These are phyloP conservation scores for Neurospora tetraspora DNA, from an alignment of 495 filamentous ascomycete species.

Conservation along the genomic window DNA sequence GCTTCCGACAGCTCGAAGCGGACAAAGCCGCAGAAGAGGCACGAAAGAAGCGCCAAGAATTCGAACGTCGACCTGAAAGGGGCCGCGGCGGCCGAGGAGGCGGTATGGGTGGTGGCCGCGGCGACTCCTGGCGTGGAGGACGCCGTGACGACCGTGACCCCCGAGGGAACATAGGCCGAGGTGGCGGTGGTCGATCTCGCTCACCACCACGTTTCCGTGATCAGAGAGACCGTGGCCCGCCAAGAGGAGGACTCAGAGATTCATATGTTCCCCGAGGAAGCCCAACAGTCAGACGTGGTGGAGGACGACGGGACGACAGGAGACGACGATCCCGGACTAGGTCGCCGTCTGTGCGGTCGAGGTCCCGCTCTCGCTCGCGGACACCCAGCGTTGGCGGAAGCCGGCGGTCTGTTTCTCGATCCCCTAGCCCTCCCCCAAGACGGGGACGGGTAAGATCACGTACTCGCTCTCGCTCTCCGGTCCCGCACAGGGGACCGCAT, in stretches of 20 bases:
- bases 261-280: slow-evolving; percentile 22
- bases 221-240: slow-evolving; percentile 12
- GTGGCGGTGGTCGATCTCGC: slow-evolving; percentile 43
- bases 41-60: slow-evolving; percentile 50
- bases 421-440: slow-evolving; percentile 26
- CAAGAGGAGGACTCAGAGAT: slow-evolving; percentile 14
- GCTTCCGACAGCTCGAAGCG: slow-evolving; percentile 54
- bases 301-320: slow-evolving; percentile 17
- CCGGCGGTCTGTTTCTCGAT: slow-evolving; percentile 24
- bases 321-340: slow-evolving; percentile 24
- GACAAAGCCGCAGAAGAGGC: slow-evolving; percentile 73
- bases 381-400: slow-evolving; percentile 19
- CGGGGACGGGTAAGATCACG: slow-evolving; percentile 16
- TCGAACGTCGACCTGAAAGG: slow-evolving; percentile 47
- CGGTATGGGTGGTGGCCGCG: slow-evolving; percentile 33
- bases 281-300: slow-evolving; percentile 13
- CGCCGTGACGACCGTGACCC: slow-evolving; percentile 40
- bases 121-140: slow-evolving; percentile 24
- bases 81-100: slow-evolving; percentile 47
- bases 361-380: slow-evolving; percentile 22
- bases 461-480: slow-evolving; percentile 34
- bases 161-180: slow-evolving; percentile 11
- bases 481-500: slow-evolving; percentile 20
- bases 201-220: slow-evolving; percentile 49
- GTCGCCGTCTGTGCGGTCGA: slow-evolving; percentile 18